phyloP scores from a whole-genome alignment of 345 rosid species.

The Carallia pectinifolia region DNA sequence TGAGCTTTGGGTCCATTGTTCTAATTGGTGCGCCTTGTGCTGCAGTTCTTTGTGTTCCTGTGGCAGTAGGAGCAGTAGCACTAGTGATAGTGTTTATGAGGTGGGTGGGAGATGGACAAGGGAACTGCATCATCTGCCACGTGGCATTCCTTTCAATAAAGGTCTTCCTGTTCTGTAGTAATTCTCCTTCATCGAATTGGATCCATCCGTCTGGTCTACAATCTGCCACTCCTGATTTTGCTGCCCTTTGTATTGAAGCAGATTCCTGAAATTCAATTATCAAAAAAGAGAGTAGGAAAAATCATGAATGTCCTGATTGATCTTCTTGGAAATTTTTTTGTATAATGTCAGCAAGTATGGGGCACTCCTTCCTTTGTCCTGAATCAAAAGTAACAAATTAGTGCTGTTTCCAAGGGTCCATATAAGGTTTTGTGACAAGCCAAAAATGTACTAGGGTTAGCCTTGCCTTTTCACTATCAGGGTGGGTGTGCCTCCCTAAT shows the following conservation, averaged over 20 bases:
- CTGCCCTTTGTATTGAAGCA: constrained; percentile 35
- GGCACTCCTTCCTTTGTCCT: not conserved
- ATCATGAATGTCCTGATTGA: not conserved
- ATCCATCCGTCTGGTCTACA: constrained; percentile 43
- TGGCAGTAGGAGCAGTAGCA: not conserved
- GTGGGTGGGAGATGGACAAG: constrained; percentile 42
- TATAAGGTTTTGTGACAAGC: too few relatives aligned
- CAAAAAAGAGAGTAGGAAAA: constrained; percentile 5
- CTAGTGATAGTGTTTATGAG: constrained; percentile 35
- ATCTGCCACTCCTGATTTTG: constrained; percentile 37
- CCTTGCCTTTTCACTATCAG: constrained; percentile 22
- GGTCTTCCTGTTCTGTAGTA: constrained; percentile 29
- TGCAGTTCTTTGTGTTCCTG: not conserved
- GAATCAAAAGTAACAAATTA: not conserved
- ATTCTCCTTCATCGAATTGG: constrained; percentile 42
- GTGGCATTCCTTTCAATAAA: constrained; percentile 52
- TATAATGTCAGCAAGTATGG: not conserved
- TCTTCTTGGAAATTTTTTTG: not conserved
- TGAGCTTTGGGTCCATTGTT: constrained; percentile 35
- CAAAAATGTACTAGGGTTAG: constrained; percentile 10
- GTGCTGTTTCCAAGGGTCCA: too few relatives aligned
- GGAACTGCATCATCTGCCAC: constrained; percentile 64
- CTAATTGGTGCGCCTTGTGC: constrained; percentile 19
- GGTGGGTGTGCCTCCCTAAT: constrained; percentile 10
- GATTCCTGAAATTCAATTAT: constrained; percentile 40